A percentile compares a stretch with the other conserved stretches of the same genome.
phyloP scores from a whole-genome alignment of 2,329 filamentous ascomycete species.

The Fusarium neocosmosporiellum region DNA sequence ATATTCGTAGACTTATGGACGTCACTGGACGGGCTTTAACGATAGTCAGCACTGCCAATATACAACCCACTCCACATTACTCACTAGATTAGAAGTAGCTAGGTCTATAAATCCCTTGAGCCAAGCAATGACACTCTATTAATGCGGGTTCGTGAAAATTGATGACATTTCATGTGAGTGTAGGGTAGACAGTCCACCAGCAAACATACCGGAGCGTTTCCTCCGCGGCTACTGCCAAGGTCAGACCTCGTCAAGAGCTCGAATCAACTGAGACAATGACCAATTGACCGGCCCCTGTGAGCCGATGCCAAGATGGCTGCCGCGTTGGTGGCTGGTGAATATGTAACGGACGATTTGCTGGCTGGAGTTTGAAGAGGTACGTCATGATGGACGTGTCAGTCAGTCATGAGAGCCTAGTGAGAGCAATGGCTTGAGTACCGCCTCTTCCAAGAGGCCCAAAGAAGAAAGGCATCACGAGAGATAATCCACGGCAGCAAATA shows the following conservation, averaged over 20 bases:
- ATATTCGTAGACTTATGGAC: background rate
- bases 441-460: background rate
- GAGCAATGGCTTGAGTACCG: background rate
- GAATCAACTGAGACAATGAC: constrained; percentile 3
- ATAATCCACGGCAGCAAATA: constrained; percentile 11
- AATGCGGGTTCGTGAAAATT: background rate
- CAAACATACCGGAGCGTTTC: background rate
- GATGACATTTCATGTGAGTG: background rate
- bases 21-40: background rate
- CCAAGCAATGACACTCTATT: background rate
- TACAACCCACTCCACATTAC: background rate
- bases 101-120: background rate
- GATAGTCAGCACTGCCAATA: background rate
- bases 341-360: background rate
- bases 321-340: background rate
- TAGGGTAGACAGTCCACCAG: background rate
- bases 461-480: background rate
- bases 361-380: background rate
- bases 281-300: background rate
- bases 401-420: background rate
- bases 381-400: background rate
- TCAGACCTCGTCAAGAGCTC: background rate
- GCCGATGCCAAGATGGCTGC: background rate
- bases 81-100: background rate
- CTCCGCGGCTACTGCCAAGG: background rate